A percentile compares a stretch with the other conserved stretches of the same genome.
Conservation (phyloP, 176 grass and related monocot genomes). For the Carex cristatella region DNA sequence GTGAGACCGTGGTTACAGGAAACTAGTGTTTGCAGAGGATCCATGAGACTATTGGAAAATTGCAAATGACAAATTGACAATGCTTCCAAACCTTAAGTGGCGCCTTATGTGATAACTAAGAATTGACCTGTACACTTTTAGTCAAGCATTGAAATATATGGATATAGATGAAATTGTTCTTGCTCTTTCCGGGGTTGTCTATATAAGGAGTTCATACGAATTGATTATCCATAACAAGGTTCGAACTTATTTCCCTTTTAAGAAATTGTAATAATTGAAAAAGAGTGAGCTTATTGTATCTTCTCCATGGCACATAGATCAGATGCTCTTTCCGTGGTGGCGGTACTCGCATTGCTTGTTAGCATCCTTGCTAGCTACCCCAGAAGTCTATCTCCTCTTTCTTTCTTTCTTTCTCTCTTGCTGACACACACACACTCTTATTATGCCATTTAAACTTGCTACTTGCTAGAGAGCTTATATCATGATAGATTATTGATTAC, state of each 20-base stretch:
- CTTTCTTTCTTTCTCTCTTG: not conserved
- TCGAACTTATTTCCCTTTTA: not conserved
- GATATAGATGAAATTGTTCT: not conserved
- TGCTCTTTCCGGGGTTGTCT: not conserved
- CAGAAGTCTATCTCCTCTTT: conserved; percentile 19
- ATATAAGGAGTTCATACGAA: not conserved
- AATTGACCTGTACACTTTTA: not conserved
- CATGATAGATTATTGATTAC: not conserved
- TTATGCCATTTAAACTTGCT: not conserved
- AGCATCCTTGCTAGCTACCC: conserved; percentile 22
- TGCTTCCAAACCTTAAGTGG: not conserved
- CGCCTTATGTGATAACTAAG: not conserved
- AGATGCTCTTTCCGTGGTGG: not conserved
- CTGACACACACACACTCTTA: not conserved
- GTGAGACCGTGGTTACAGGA: too few relatives aligned
- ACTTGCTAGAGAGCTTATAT: not conserved
- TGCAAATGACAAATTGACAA: not conserved
- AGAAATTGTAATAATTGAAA: not conserved
- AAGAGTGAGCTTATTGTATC: not conserved
- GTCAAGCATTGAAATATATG: not conserved
- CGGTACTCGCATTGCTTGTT: conserved; percentile 28
- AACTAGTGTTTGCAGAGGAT: not conserved
- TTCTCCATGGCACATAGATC: not conserved
- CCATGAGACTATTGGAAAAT: not conserved
- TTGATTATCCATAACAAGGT: not conserved